Evolutionary conservation across 305 asterid species (phyloP).

Genomic region (Fraxinus greggii): DNA sequence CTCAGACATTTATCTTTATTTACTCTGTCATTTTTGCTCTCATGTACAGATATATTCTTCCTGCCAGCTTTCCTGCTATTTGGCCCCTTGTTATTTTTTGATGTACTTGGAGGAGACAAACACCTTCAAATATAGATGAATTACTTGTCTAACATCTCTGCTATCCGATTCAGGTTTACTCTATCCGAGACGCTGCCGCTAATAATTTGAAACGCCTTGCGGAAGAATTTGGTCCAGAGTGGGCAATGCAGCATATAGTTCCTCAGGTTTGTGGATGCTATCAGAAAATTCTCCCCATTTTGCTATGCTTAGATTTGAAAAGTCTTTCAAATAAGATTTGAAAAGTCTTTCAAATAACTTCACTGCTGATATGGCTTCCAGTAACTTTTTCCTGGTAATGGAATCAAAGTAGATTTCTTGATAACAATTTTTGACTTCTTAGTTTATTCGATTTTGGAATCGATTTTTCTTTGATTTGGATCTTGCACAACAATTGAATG

Average conservation of each 20-base stretch:
- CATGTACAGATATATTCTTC: not conserved
- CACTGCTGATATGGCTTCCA: not conserved
- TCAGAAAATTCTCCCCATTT: not conserved
- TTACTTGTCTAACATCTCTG: not conserved
- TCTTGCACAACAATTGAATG: not conserved
- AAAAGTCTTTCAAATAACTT: not conserved
- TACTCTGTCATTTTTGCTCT: not conserved
- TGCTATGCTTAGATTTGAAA: not conserved
- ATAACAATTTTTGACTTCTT: not conserved
- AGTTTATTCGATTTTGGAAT: not conserved
- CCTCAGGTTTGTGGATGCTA: conserved; percentile 35
- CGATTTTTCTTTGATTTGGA: not conserved
- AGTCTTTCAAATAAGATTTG: not conserved
- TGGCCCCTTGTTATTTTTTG: not conserved
- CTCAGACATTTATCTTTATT: not conserved
- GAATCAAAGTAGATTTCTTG: not conserved
- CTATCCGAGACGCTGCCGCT: conserved; percentile 48
- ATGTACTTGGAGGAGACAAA: not conserved
- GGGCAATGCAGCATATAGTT: no score
- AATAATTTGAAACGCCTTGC: conserved; percentile 49
- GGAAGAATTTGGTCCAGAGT: no score
- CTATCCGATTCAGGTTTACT: conserved; percentile 31
- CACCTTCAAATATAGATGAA: not conserved
- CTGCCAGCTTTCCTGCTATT: not conserved
- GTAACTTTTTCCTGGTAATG: not conserved